Conservation (phyloP, 1,284 basidiomycete genomes). For the Amylostereum chailletii region DNA sequence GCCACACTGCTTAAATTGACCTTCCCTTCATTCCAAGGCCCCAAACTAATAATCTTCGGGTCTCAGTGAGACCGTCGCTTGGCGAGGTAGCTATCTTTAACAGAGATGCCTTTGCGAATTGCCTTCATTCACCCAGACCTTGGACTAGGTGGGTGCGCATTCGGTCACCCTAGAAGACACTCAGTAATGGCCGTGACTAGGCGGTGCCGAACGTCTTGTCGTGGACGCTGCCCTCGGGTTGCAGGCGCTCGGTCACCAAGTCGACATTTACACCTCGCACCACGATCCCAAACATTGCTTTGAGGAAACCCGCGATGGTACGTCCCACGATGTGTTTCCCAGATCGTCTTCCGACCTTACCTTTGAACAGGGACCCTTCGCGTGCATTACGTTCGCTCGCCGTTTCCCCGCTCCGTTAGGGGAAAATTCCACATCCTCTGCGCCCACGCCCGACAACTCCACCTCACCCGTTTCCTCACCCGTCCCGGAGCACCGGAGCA, state of each 20-base stretch:
- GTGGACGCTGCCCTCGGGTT: conserved; percentile 94
- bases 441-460: conserved; percentile 83
- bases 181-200: conserved; percentile 30
- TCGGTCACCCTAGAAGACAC: conserved; percentile 3
- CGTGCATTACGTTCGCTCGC: conserved; percentile 71
- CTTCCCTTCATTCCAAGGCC: no score
- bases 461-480: conserved; percentile 65
- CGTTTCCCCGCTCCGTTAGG: conserved; percentile 71
- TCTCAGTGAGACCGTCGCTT: no score
- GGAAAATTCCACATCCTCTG: conserved; percentile 84
- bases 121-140: conserved; percentile 94
- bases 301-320: conserved; percentile 85
- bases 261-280: conserved; percentile 93
- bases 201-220: conserved; percentile 90
- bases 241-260: conserved; percentile 76
- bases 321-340: conserved; percentile 7
- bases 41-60: no score
- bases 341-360: conserved; percentile 1
- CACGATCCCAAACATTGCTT: conserved; percentile 84
- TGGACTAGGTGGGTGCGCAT: conserved; percentile 68
- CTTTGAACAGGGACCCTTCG: conserved; percentile 62
- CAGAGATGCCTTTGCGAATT: conserved; percentile 25
- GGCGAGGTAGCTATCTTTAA: no score
- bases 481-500: conserved; percentile 35
- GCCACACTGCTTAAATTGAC: no score